Evolutionary conservation across 2,329 filamentous ascomycete genomes (phyloP).

Genomic region (Ophiostoma tasmaniense): DNA sequence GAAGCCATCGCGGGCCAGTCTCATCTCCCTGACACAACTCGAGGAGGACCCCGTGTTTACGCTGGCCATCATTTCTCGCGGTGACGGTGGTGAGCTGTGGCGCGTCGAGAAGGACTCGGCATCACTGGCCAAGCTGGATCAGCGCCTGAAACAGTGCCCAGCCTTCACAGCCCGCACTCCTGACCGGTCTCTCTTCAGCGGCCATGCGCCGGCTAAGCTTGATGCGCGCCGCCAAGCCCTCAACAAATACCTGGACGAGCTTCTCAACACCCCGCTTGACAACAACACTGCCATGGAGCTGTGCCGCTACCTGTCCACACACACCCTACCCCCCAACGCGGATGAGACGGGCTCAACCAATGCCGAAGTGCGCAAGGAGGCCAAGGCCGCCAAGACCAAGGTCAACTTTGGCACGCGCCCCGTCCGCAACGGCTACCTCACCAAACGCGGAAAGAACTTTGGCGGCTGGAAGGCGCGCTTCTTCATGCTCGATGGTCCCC

Average conservation of each 20-base stretch:
- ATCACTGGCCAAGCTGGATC: conserved; percentile 73
- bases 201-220: conserved; percentile 87
- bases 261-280: conserved; percentile 76
- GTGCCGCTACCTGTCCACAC: conserved; percentile 75
- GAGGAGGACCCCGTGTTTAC: conserved; percentile 95
- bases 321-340: conserved; percentile 52
- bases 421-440: conserved; percentile 80
- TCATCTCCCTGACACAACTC: conserved; percentile 67
- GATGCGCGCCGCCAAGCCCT: conserved; percentile 76
- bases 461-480: conserved; percentile 90
- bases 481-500: conserved; percentile 52
- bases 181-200: conserved; percentile 77
- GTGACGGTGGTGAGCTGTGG: conserved; percentile 74
- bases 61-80: conserved; percentile 72
- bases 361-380: conserved; percentile 26
- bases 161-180: conserved; percentile 68
- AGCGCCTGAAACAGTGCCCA: conserved; percentile 66
- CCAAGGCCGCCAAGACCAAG: conserved; percentile 31
- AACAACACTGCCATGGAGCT: conserved; percentile 68
- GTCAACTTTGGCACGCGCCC: conserved; percentile 56
- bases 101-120: conserved; percentile 84
- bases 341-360: conserved; percentile 43
- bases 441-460: conserved; percentile 96
- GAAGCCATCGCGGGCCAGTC: conserved; percentile 79
- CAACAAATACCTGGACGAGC: conserved; percentile 74